phyloP scores from a whole-genome alignment of 345 rosid species.

The Camelina hispida region DNA sequence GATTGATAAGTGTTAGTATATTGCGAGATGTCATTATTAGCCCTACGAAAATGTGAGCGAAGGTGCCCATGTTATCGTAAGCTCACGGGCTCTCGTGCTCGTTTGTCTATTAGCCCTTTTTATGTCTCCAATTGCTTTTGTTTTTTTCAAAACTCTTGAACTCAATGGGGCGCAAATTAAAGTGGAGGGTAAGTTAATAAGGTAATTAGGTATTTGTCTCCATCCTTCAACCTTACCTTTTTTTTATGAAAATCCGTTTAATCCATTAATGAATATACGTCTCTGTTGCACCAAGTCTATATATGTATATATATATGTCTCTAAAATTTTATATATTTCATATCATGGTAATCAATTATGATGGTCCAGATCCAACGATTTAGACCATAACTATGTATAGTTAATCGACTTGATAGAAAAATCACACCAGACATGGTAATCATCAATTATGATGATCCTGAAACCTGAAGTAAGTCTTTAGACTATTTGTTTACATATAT shows the following conservation, averaged over 20 bases:
- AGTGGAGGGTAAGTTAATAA: slow-evolving; percentile 38
- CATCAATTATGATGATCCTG: background rate
- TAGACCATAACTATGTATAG: background rate
- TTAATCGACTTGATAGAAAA: background rate
- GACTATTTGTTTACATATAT: background rate
- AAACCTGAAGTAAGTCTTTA: background rate
- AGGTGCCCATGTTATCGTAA: slow-evolving; percentile 38
- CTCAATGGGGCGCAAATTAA: slow-evolving; percentile 35
- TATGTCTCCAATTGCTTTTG: slow-evolving; percentile 18
- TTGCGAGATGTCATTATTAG: slow-evolving; percentile 36
- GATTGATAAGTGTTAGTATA: slow-evolving; percentile 33
- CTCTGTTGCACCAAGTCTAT: too few relatives aligned
- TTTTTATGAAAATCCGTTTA: background rate
- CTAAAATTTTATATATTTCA: too few relatives aligned
- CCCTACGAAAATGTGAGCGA: slow-evolving; percentile 28
- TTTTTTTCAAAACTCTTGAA: slow-evolving; percentile 34
- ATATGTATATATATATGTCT: too few relatives aligned
- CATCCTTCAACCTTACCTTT: background rate
- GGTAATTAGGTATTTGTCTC: slow-evolving; percentile 36
- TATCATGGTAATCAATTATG: too few relatives aligned
- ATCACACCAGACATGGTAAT: background rate
- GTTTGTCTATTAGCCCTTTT: slow-evolving; percentile 28
- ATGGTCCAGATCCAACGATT: background rate
- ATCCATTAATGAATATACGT: background rate
- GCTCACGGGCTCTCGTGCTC: slow-evolving; percentile 38